A percentile compares a stretch with the other conserved stretches of the same genome.
These are phyloP conservation scores for Candida neerlandica DNA, from an alignment of 1,139 yeast species.

Conservation along the genomic window DNA sequence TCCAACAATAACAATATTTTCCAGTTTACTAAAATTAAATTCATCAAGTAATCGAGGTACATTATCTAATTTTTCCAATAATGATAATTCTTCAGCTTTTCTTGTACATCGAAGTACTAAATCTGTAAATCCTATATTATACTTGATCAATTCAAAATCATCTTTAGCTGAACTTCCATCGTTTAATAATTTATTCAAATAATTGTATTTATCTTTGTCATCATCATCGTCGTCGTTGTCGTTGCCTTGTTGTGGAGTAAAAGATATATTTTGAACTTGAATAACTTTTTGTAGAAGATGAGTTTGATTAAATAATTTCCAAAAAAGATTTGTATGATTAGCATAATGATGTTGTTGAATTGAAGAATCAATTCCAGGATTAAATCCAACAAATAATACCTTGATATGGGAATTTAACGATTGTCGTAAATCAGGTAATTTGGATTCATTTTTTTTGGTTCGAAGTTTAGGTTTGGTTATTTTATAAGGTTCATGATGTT, in stretches of 20 bases:
- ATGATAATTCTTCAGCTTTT: constrained; percentile 56
- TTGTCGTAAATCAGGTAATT: constrained; percentile 35
- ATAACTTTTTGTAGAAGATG: constrained; percentile 38
- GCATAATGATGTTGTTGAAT: constrained; percentile 72
- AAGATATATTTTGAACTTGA: too few species aligned
- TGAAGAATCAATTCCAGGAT: constrained; percentile 73
- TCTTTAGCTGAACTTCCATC: constrained; percentile 48
- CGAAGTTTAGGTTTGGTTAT: not conserved
- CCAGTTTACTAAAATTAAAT: constrained; percentile 39
- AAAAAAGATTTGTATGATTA: constrained; percentile 67
- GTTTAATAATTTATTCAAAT: too few species aligned
- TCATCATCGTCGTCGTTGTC: not conserved
- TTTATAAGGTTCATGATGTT: not conserved
- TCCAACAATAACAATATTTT: constrained; percentile 62
- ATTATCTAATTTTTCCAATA: constrained; percentile 55
- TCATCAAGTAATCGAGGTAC: constrained; percentile 56
- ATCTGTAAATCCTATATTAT: constrained; percentile 71
- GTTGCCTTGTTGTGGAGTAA: too few species aligned
- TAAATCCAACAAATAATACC: constrained; percentile 70
- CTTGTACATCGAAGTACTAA: constrained; percentile 67
- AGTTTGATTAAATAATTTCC: constrained; percentile 65
- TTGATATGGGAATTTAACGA: constrained; percentile 31
- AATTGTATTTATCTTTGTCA: constrained; percentile 3
- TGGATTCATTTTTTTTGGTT: not conserved
- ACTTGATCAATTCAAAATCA: constrained; percentile 49